Conservation (phyloP, 225 moss, liverwort and hornwort genomes). For the Pseudoscleropodium purum region DNA sequence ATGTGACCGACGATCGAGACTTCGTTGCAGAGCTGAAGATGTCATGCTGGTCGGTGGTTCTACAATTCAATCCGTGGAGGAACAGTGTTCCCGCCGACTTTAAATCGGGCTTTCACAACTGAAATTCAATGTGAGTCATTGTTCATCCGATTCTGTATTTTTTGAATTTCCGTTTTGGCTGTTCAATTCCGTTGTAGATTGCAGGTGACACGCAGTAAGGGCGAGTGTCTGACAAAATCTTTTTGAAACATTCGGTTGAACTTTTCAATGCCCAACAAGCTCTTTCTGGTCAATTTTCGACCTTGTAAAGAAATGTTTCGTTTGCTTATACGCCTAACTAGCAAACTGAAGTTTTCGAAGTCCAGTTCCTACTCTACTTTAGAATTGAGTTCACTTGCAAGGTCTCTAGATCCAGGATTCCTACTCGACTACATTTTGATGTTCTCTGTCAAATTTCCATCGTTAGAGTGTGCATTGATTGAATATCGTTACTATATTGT, state of each 20-base stretch:
- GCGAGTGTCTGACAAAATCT: neutral
- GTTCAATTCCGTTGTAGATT: neutral
- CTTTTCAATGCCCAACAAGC: neutral
- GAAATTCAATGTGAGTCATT: no score
- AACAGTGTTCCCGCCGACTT: conserved; percentile 73
- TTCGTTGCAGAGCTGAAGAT: conserved; percentile 38
- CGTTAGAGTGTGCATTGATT: no score
- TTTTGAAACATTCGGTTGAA: neutral
- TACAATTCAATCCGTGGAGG: conserved; percentile 54
- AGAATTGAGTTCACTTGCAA: neutral
- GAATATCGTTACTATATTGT: no score
- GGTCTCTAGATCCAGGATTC: neutral
- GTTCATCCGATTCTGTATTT: neutral
- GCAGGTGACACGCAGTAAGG: neutral
- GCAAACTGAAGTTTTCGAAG: no score
- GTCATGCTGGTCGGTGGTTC: conserved; percentile 63
- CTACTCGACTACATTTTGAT: neutral
- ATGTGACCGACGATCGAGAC: neutral
- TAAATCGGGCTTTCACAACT: conserved; percentile 77
- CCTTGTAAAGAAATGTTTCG: no score
- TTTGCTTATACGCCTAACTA: no score
- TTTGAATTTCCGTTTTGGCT: neutral
- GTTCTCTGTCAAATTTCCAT: no score
- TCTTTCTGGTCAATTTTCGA: neutral
- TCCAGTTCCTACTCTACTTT: no score